Evolutionary conservation across 2,329 filamentous ascomycete species (phyloP), one percentile per base, ranked within the genome.

Genomic region (Colletotrichum eleusines): DNA sequence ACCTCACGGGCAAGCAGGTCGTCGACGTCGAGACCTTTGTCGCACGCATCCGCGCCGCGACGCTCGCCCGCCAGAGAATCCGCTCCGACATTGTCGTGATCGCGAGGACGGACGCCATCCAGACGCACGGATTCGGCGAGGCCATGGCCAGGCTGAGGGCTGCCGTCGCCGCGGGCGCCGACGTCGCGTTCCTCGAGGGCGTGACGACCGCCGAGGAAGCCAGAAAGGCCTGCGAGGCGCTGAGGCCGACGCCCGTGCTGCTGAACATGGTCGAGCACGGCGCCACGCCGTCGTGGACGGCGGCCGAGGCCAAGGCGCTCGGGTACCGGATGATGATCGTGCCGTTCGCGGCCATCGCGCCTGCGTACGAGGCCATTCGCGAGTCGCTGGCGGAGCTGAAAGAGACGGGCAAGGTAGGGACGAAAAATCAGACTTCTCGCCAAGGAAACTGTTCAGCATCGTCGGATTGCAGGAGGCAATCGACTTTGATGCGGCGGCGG

Each of bases 71-170:
- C 3, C 78, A 83, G 28, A 79, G 81, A 23, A 76, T 85, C 38
- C 81, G 81, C 14, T 83, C 83, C 20, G 89, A 91, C 72, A 89
- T 92, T 46, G 84, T 92, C 35, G 84, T 92, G 66, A 91, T 92
- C 67, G 89, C 89, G 1, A 83, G 90, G 14, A 91, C 89, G 0
- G 90, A 92, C 74, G 87, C 89, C 1, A 78, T 90, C 4, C 87
- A 89, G 71, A 80, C 82, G 0, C 80, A 84, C 7, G 89, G 89
- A 0, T 91, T 87, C 72, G 87, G 88, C 12, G 88, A 87, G 74
- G 86, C 87, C 2, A 77, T 90, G 11, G 74, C 74, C 2, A 79
- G 89, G 1, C 78, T 91, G 28, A 80, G 80, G 68, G 81, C 79
- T 1, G 89, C 89, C 0, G 79, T 84, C 0, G 81, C 82, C 2